These are phyloP conservation scores for Hyparrhenia diplandra DNA, from an alignment of 176 grass and related monocot genomes.

Conservation along the genomic window DNA sequence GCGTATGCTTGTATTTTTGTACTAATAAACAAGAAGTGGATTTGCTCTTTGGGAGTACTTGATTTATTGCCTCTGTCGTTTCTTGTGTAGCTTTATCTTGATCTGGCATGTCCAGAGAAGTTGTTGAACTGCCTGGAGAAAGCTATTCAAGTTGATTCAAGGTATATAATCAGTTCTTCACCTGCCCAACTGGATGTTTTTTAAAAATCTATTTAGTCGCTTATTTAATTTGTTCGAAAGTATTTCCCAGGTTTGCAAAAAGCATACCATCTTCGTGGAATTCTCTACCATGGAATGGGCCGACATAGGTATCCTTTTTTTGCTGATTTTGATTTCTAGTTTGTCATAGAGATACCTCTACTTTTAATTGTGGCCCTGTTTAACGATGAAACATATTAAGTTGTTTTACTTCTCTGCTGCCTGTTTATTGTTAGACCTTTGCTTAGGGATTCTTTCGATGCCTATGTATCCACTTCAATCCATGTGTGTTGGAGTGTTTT, in stretches of 20 bases:
- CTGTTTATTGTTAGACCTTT: constrained; percentile 12
- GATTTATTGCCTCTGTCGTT: constrained; percentile 6
- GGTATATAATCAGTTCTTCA: constrained; percentile 48
- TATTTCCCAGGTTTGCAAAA: constrained; percentile 81
- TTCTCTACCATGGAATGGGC: constrained; percentile 93
- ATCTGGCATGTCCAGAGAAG: constrained; percentile 80
- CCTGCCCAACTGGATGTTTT: not conserved
- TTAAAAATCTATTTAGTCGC: not conserved
- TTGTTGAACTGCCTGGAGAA: constrained; percentile 65
- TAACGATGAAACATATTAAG: constrained; percentile 17
- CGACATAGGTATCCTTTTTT: constrained; percentile 67
- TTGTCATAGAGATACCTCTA: constrained; percentile 12
- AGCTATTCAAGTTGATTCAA: constrained; percentile 67
- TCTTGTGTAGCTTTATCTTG: constrained; percentile 82
- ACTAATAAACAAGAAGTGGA: constrained; percentile 4
- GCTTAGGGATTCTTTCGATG: not conserved
- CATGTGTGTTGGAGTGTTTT: too few relatives aligned
- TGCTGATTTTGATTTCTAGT: constrained; percentile 8
- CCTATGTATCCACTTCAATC: not conserved
- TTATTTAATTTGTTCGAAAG: constrained; percentile 25
- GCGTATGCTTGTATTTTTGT: not conserved
- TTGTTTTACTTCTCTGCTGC: constrained; percentile 13
- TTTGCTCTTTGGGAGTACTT: not conserved
- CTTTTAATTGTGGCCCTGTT: constrained; percentile 5
- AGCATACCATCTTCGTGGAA: constrained; percentile 90